A percentile compares a stretch with the other conserved stretches of the same genome.
These are phyloP conservation scores for Balansia obtecta DNA, from an alignment of 2,329 filamentous ascomycete species.

Conservation along the genomic window DNA sequence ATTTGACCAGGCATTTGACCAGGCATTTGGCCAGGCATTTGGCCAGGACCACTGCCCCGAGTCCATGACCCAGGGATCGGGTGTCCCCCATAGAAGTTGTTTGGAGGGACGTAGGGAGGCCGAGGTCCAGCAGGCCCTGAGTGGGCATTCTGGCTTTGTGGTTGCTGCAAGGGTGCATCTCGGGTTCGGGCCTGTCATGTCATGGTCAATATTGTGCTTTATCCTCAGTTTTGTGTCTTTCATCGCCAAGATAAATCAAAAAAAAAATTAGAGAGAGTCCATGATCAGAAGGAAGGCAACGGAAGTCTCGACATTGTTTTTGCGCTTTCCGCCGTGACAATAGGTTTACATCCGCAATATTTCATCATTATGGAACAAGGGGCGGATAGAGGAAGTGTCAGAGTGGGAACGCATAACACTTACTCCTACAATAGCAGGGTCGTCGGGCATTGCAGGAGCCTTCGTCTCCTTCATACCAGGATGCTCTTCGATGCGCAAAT, in stretches of 20 bases:
- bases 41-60: conserved; percentile 39
- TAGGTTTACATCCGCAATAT: conserved; percentile 91
- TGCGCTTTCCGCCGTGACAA: conserved; percentile 80
- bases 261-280: conserved; percentile 6
- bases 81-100: conserved; percentile 34
- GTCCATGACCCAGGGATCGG: conserved; percentile 44
- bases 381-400: conserved; percentile 3
- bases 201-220: conserved; percentile 11
- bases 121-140: conserved; percentile 27
- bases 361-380: conserved; percentile 61
- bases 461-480: conserved; percentile 62
- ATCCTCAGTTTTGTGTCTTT: neutral
- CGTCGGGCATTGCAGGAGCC: conserved; percentile 72
- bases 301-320: conserved; percentile 93
- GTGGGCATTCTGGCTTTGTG: conserved; percentile 18
- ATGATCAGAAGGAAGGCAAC: conserved; percentile 99
- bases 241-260: conserved; percentile 4
- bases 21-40: conserved; percentile 42
- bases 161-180: conserved; percentile 18
- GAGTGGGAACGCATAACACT: conserved; percentile 33
- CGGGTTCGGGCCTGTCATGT: conserved; percentile 27
- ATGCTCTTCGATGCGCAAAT: conserved; percentile 82
- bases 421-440: conserved; percentile 94
- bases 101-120: conserved; percentile 29
- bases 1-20: conserved; percentile 49